A percentile compares a stretch with the other conserved stretches of the same genome.
phyloP scores from a whole-genome alignment of 306 rosid genomes.

The Medicago truncatula region MtrunA17r5.0-ANR NC_053046.1:1795501-1796000 shows the following conservation, averaged over 20 bases:
- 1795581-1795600: conserved; percentile 76
- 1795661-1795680: neutral
- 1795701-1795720: conserved; percentile 66
- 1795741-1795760: conserved; percentile 94
- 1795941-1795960: neutral
- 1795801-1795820: no score
- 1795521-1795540: conserved; percentile 5
- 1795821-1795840: no score
- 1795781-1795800: conserved; percentile 68
- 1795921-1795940: neutral
- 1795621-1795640: conserved; percentile 71
- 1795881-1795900: no score
- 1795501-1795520: neutral
- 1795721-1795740: conserved; percentile 95
- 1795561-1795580: conserved; percentile 69
- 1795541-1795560: conserved; percentile 59
- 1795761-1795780: conserved; percentile 97
- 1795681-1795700: conserved; percentile 12
- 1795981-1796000: neutral
- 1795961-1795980: neutral
- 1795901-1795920: neutral
- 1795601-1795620: conserved; percentile 75
- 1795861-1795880: no score
- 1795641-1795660: conserved; percentile 7
- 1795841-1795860: neutral